Evolutionary conservation across 768 basidiomycete species (phyloP), one percentile per base, ranked within the genome.

Genomic region (Auricularia sp.): DNA sequence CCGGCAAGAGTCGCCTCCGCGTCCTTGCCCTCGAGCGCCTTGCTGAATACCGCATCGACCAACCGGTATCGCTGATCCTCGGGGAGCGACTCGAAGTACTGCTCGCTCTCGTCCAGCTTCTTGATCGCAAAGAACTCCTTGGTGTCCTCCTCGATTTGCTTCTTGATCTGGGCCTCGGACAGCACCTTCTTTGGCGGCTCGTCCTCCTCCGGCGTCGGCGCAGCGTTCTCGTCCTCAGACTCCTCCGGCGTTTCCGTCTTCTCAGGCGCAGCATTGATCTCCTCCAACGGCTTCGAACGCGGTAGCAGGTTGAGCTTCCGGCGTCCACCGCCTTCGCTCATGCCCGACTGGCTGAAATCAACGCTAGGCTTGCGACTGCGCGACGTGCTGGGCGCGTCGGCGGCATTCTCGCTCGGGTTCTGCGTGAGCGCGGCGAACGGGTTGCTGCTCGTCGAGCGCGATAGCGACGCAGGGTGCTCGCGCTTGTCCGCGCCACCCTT

Each of bases 91-190:
- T 83, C 80, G 77, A 96, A 93, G 79, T 94, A 95, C 33, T 83
- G 83, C 68, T 92, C 92, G 12, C 91, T 93, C 74, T 97, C 95
- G 39, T 88, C 87, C 64, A 97, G 73, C 71, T 87, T 89, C 68
- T 91, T 88, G 69, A 91, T 85, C 68, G 80, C 83, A 75, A 88
- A 93, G 79, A 93, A 90, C 78, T 98, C 93, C 75, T 91, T 92
- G 64, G 79, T 77, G 69, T 95, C 91, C 69, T 93, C 87, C 14
- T 78, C 80, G 69, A 96, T 87, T 80, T 88, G 90, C 73, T 84
- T 84, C 75, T 82, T 80, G 43, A 86, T 89, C 18, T 85, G 84
- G 1, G 76, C 83, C 69, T 86, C 87, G 0, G 83, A 78, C 83
- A 93, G 87, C 21, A 53, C 66, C 21, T 63, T 64, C 62, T 79